Percentiles rank a stretch among this genome's conserved stretches.
These are phyloP conservation scores for Ilex paraguariensis DNA, from an alignment of 305 asterid genomes.

Conservation along the genomic window DNA sequence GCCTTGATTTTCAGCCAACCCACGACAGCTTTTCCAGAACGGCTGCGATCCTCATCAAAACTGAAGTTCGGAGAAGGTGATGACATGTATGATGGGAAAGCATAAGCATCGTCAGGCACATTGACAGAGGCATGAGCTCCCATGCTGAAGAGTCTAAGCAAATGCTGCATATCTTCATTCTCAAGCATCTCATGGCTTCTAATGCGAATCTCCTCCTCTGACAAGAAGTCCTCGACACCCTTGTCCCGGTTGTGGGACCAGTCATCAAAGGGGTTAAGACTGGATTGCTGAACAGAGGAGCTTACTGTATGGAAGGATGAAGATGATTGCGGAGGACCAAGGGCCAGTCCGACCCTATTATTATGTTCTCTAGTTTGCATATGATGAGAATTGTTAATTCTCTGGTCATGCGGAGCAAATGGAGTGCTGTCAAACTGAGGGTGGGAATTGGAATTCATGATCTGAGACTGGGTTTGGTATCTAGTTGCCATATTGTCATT, in stretches of 20 bases:
- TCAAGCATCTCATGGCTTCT: slow-evolving; percentile 88
- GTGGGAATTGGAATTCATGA: slow-evolving; percentile 32
- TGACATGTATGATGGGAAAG: slow-evolving; percentile 57
- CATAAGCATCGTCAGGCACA: slow-evolving; percentile 53
- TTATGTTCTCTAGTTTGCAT: slow-evolving; percentile 27
- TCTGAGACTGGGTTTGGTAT: slow-evolving; percentile 41
- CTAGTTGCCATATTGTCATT: slow-evolving; percentile 38
- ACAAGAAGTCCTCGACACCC: slow-evolving; percentile 65
- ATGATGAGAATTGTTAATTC: slow-evolving; percentile 33
- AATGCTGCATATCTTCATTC: slow-evolving; percentile 90
- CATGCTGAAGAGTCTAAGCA: slow-evolving; percentile 85
- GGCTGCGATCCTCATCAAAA: slow-evolving; percentile 51
- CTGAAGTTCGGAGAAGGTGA: slow-evolving; percentile 56
- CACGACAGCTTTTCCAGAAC: slow-evolving; percentile 80
- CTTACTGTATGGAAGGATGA: slow-evolving; percentile 37
- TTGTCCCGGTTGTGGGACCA: slow-evolving; percentile 63
- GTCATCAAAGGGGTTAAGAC: slow-evolving; percentile 61
- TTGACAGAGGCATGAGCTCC: slow-evolving; percentile 49
- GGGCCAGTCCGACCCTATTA: slow-evolving; percentile 53
- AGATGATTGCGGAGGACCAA: slow-evolving; percentile 67
- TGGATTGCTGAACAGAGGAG: slow-evolving; percentile 44
- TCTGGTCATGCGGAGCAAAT: slow-evolving; percentile 36
- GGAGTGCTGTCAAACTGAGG: slow-evolving; percentile 36
- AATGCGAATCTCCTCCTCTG: slow-evolving; percentile 85
- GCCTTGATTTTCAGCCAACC: slow-evolving; percentile 98